These are phyloP conservation scores for Suillus placidus DNA, from an alignment of 768 basidiomycete genomes.

Conservation along the genomic window DNA sequence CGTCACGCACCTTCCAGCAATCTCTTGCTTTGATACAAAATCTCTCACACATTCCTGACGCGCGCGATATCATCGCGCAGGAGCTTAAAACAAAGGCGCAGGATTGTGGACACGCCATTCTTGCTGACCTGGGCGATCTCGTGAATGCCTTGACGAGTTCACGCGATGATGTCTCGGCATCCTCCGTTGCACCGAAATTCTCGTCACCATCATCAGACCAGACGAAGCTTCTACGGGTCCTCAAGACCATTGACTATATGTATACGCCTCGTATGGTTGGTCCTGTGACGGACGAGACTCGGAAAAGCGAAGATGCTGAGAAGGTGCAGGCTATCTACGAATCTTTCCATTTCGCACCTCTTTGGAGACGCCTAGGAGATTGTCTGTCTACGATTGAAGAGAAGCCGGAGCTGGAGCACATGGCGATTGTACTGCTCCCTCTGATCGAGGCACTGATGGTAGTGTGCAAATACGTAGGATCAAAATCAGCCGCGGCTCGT, in stretches of 20 bases:
- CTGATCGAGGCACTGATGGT: constrained; percentile 98
- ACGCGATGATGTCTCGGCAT: constrained; percentile 57
- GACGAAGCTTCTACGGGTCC: constrained; percentile 92
- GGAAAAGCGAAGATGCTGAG: constrained; percentile 62
- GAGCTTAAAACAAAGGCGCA: constrained; percentile 88
- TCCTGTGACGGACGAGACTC: constrained; percentile 38
- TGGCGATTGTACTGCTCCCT: constrained; percentile 90
- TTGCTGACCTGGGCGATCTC: constrained; percentile 78
- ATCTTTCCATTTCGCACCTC: constrained; percentile 83
- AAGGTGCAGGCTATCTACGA: constrained; percentile 89
- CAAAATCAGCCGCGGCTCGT: constrained; percentile 57
- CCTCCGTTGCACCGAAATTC: constrained; percentile 83
- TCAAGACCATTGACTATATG: constrained; percentile 99
- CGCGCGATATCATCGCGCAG: constrained; percentile 84
- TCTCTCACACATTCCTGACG: constrained; percentile 84
- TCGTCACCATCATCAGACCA: constrained; percentile 93
- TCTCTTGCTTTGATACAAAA: constrained; percentile 92
- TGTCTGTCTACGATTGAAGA: constrained; percentile 85
- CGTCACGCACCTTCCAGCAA: constrained; percentile 93
- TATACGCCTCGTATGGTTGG: constrained; percentile 64
- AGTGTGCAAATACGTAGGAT: constrained; percentile 92
- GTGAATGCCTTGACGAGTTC: constrained; percentile 60
- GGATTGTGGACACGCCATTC: constrained; percentile 78
- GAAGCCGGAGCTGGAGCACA: constrained; percentile 78
- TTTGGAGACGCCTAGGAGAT: constrained; percentile 91